phyloP scores from a whole-genome alignment of 352 stramenopile genomes.

The Pilasporangium apinafurcum region DNA sequence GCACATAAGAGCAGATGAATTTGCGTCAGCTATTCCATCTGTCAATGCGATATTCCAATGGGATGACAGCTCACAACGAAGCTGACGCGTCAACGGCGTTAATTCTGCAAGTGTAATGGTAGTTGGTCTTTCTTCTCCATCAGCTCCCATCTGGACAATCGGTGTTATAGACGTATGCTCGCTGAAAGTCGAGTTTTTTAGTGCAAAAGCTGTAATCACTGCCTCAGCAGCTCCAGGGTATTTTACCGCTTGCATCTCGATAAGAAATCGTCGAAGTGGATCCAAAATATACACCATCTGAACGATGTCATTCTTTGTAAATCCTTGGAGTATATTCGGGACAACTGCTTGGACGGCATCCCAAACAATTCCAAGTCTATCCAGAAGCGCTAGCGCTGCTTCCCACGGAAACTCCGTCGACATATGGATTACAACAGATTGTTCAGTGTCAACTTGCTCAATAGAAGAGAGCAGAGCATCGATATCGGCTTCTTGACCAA shows the following conservation, averaged over 20 bases:
- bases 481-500: conserved; percentile 5
- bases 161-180: too few relatives aligned
- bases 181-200: conserved; percentile 7
- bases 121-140: background rate
- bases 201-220: conserved; percentile 5
- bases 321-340: background rate
- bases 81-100: conserved; percentile 1
- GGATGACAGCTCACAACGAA: conserved; percentile 4
- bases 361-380: conserved; percentile 1
- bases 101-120: background rate
- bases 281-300: conserved; percentile 4
- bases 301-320: conserved; percentile 5
- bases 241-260: background rate
- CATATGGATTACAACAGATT: too few relatives aligned
- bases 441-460: background rate
- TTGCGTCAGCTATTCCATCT: background rate
- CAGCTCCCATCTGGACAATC: background rate
- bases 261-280: conserved; percentile 4
- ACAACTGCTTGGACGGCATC: conserved; percentile 1
- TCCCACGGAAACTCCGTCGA: background rate
- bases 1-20: conserved; percentile 2
- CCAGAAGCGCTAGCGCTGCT: background rate
- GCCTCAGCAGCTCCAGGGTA: conserved; percentile 1
- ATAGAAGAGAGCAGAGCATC: background rate
- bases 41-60: conserved; percentile 1